Conservation (phyloP, 495 filamentous ascomycete species). For the Neohortaea acidophila region DNA sequence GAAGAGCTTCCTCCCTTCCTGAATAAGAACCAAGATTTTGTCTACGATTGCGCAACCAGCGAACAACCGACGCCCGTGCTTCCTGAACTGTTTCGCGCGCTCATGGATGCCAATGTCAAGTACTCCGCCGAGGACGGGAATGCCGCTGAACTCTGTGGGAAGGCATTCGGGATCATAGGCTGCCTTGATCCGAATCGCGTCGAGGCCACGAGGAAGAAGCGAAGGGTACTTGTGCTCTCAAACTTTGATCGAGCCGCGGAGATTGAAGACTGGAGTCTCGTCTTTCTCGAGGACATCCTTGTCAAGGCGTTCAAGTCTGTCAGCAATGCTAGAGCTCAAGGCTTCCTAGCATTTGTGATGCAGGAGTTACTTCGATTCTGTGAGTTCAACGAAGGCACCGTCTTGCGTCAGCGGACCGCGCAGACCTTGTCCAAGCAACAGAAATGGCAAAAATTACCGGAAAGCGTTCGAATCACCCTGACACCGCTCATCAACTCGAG, state of each 20-base stretch:
- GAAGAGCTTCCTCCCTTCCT: constrained; percentile 61
- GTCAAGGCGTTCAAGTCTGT: constrained; percentile 83
- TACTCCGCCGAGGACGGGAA: constrained; percentile 51
- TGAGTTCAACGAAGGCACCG: constrained; percentile 41
- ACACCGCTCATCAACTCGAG: constrained; percentile 74
- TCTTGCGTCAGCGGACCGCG: constrained; percentile 35
- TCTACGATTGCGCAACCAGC: constrained; percentile 68
- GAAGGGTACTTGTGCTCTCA: constrained; percentile 62
- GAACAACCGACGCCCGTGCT: constrained; percentile 73
- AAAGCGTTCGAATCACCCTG: constrained; percentile 57
- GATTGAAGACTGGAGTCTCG: constrained; percentile 71
- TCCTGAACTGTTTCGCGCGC: constrained; percentile 48
- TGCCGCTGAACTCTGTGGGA: constrained; percentile 57
- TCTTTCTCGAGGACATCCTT: constrained; percentile 69
- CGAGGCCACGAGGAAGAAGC: constrained; percentile 60
- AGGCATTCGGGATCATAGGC: constrained; percentile 72
- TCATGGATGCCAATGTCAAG: constrained; percentile 71
- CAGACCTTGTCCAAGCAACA: constrained; percentile 42
- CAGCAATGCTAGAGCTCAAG: constrained; percentile 70
- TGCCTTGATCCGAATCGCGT: constrained; percentile 83
- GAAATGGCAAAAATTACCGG: constrained; percentile 63
- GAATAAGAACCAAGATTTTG: constrained; percentile 53
- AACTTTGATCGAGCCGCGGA: constrained; percentile 73
- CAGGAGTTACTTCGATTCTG: constrained; percentile 73
- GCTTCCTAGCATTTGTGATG: constrained; percentile 84